Conservation (phyloP, 164 flowering plant species). For the Platanus orientalis region DNA sequence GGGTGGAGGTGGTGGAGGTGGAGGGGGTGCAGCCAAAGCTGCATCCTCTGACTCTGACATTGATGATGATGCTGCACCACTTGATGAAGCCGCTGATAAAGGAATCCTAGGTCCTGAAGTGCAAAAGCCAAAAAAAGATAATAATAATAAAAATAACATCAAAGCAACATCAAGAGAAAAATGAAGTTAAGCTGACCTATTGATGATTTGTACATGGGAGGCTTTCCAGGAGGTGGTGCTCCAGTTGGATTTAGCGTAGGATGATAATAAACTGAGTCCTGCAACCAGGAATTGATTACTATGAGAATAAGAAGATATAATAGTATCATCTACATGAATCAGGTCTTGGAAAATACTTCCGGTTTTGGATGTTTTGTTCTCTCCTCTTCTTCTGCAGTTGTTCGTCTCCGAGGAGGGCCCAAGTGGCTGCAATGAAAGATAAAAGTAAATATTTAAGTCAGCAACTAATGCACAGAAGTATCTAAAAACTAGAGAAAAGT, state of each 20-base stretch:
- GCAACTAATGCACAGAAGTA: background rate
- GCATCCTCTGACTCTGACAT: constrained; percentile 54
- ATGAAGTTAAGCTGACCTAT: constrained; percentile 48
- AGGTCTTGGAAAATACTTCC: constrained; percentile 46
- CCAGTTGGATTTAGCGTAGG: constrained; percentile 94
- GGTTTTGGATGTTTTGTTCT: constrained; percentile 83
- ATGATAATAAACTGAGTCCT: constrained; percentile 99
- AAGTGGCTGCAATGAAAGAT: constrained; percentile 64
- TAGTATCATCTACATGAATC: background rate
- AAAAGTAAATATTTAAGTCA: constrained; percentile 8
- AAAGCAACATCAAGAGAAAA: background rate
- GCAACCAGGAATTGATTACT: constrained; percentile 24
- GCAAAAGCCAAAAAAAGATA: constrained; percentile 6
- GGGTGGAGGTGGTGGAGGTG: constrained; percentile 93
- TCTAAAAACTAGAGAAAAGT: background rate
- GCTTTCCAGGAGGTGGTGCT: constrained; percentile 99
- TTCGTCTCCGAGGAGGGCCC: constrained; percentile 77
- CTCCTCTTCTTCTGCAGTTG: constrained; percentile 89
- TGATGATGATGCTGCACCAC: constrained; percentile 71
- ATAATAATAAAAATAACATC: background rate
- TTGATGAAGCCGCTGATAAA: constrained; percentile 53
- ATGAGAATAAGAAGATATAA: background rate
- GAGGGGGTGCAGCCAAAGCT: constrained; percentile 46
- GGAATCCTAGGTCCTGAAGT: constrained; percentile 81
- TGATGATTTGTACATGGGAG: constrained; percentile 95